A percentile compares a stretch with the other conserved stretches of the same genome.
These are phyloP conservation scores for Calonectria leucothoes DNA, from an alignment of 2,329 filamentous ascomycete genomes.

Conservation along the genomic window DNA sequence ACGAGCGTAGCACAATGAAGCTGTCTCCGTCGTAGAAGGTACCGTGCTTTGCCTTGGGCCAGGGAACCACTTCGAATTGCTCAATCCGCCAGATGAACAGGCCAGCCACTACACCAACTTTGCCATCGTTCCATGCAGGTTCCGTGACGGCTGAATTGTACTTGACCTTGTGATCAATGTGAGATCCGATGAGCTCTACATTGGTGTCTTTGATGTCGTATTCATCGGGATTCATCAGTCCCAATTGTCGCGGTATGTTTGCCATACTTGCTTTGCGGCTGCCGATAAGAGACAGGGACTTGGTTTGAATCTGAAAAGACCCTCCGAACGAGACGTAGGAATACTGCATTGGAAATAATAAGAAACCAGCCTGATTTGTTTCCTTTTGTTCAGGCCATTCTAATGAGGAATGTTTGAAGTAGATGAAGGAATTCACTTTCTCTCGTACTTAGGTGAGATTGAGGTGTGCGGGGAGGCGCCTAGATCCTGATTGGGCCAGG, in stretches of 20 bases:
- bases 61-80: conserved; percentile 72
- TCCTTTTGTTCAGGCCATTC: background rate
- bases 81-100: conserved; percentile 76
- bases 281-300: background rate
- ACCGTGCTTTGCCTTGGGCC: conserved; percentile 67
- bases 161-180: conserved; percentile 76
- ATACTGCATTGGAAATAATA: background rate
- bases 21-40: conserved; percentile 76
- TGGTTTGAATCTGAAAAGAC: background rate
- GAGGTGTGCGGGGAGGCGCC: conserved; percentile 31
- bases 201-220: conserved; percentile 78
- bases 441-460: conserved; percentile 23
- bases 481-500: conserved; percentile 34
- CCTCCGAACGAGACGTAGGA: background rate
- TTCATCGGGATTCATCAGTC: conserved; percentile 71
- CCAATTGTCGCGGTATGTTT: conserved; percentile 70
- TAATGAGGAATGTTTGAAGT: background rate
- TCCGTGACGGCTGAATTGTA: conserved; percentile 73
- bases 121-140: conserved; percentile 73
- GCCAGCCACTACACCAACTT: conserved; percentile 63
- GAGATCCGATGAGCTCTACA: conserved; percentile 72
- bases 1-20: conserved; percentile 73
- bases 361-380: background rate
- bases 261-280: background rate
- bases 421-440: background rate